phyloP scores from a whole-genome alignment of 2,329 filamentous ascomycete species.

The Chaetomium sp. region DNA sequence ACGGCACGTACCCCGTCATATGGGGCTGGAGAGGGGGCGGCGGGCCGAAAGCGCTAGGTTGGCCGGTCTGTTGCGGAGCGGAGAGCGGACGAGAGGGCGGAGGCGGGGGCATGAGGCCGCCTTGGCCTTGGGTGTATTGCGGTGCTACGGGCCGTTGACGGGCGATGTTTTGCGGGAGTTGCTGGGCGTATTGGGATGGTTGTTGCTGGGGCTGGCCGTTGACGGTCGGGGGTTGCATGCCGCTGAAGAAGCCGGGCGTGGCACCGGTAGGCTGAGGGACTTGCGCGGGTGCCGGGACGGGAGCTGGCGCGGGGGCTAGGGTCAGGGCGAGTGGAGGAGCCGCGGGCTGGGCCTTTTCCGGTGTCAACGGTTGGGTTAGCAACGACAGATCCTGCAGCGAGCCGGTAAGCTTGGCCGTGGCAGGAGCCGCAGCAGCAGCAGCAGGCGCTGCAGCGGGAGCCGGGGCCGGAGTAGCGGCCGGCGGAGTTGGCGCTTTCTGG shows the following conservation, averaged over 20 bases:
- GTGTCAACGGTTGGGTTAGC: constrained; percentile 46
- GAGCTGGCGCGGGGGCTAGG: constrained; percentile 29
- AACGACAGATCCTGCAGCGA: constrained; percentile 56
- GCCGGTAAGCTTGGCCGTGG: constrained; percentile 53
- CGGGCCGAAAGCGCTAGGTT: constrained; percentile 64
- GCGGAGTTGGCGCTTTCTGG: constrained; percentile 16
- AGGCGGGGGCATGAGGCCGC: constrained; percentile 66
- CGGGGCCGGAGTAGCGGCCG: constrained; percentile 30
- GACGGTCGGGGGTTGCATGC: constrained; percentile 35
- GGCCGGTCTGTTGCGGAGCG: constrained; percentile 69
- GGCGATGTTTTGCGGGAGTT: constrained; percentile 39
- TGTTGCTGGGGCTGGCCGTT: constrained; percentile 27
- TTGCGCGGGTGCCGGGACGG: constrained; percentile 32
- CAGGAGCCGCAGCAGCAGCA: constrained; percentile 15
- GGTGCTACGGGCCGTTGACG: constrained; percentile 68
- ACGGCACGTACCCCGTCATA: constrained; percentile 57
- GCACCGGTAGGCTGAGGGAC: constrained; percentile 45
- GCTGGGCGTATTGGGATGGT: constrained; percentile 27
- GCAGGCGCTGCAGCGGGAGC: constrained; percentile 34
- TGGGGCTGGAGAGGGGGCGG: constrained; percentile 70
- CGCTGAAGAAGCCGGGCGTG: constrained; percentile 53
- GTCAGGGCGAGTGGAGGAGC: constrained; percentile 28
- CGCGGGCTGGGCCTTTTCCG: constrained; percentile 37
- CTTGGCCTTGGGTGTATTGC: constrained; percentile 51
- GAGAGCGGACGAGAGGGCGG: constrained; percentile 76